Conservation (phyloP, 2,329 filamentous ascomycete genomes). For the Thelonectria olida region DNA sequence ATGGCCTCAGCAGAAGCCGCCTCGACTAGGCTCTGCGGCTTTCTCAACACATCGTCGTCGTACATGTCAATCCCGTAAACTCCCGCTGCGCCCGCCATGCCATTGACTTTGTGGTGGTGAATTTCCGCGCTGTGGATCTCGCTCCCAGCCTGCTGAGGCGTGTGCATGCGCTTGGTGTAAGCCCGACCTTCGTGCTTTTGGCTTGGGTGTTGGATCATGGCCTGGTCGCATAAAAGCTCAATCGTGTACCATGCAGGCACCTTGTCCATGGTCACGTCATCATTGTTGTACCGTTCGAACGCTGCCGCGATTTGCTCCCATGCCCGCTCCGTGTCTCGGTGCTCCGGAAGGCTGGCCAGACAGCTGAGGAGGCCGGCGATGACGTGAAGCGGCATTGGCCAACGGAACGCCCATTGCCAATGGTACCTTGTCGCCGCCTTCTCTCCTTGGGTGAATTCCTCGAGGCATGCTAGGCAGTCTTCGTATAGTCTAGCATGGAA, state of each 20-base stretch:
- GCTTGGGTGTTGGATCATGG: slow-evolving; percentile 17
- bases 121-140: slow-evolving; percentile 4
- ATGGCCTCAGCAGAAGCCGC: slow-evolving; percentile 5
- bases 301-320: slow-evolving; percentile 27
- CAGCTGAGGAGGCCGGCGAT: slow-evolving; percentile 22
- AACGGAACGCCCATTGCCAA: slow-evolving; percentile 30
- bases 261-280: slow-evolving; percentile 26
- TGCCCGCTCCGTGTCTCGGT: slow-evolving; percentile 25
- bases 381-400: slow-evolving; percentile 29
- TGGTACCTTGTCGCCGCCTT: slow-evolving; percentile 18
- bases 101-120: not conserved
- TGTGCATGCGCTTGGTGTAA: slow-evolving; percentile 23
- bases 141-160: not conserved
- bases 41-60: slow-evolving; percentile 1
- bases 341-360: slow-evolving; percentile 20
- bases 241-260: slow-evolving; percentile 25
- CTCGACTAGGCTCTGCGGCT: slow-evolving; percentile 2
- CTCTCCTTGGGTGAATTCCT: slow-evolving; percentile 26
- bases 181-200: slow-evolving; percentile 18
- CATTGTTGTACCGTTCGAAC: slow-evolving; percentile 29
- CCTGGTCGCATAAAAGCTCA: slow-evolving; percentile 27
- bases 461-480: slow-evolving; percentile 26
- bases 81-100: not conserved
- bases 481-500: slow-evolving; percentile 18
- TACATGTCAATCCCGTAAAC: slow-evolving; percentile 18